These are phyloP conservation scores for Xylariaceae sp. DNA, from an alignment of 2,329 filamentous ascomycete genomes.

Conservation along the genomic window DNA sequence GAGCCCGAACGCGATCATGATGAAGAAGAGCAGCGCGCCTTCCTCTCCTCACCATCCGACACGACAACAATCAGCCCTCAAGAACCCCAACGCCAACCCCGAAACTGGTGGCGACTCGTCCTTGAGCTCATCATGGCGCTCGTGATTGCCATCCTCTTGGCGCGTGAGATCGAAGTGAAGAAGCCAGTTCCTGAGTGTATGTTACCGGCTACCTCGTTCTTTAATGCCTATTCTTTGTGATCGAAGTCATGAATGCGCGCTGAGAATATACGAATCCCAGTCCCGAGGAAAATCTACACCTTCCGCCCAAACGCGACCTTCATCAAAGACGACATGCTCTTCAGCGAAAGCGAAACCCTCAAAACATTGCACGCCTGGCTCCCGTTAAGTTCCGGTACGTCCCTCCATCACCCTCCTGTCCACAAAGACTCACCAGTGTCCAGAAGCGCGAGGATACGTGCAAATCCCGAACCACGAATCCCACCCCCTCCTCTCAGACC, in stretches of 20 bases:
- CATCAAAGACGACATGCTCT: conserved; percentile 34
- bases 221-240: too few species aligned
- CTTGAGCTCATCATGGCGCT: conserved; percentile 32
- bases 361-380: conserved; percentile 35
- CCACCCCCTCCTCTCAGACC: conserved; percentile 30
- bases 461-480: conserved; percentile 28
- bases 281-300: conserved; percentile 34
- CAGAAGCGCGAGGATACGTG: conserved; percentile 33
- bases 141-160: conserved; percentile 27
- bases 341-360: conserved; percentile 31
- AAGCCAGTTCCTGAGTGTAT: conserved; percentile 33
- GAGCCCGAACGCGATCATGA: too few species aligned
- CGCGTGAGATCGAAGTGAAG: conserved; percentile 18
- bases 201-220: too few species aligned
- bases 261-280: too few species aligned
- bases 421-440: background rate
- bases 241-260: too few species aligned
- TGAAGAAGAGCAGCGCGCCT: background rate
- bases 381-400: conserved; percentile 31
- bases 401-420: background rate
- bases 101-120: conserved; percentile 25
- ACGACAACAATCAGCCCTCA: too few species aligned
- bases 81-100: too few species aligned
- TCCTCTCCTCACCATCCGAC: background rate
- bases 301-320: conserved; percentile 32